Conservation (phyloP, 257 asterid genomes). For the Nicotiana paniculata region DNA sequence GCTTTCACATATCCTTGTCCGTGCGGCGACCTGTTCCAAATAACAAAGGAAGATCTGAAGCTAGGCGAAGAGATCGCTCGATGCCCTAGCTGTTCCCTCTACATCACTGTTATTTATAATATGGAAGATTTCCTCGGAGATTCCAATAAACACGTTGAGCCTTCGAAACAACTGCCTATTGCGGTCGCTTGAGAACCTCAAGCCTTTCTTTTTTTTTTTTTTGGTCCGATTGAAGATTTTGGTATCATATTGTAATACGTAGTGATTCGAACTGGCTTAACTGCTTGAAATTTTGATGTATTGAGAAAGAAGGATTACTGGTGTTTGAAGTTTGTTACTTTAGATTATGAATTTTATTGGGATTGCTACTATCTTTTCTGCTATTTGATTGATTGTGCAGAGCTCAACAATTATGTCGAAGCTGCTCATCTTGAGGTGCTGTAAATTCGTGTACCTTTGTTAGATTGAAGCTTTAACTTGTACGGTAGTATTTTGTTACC, state of each 20-base stretch:
- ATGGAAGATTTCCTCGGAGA: slow-evolving; percentile 66
- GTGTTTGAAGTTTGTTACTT: background rate
- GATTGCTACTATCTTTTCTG: background rate
- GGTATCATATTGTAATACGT: background rate
- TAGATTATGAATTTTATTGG: background rate
- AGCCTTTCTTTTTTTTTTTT: background rate
- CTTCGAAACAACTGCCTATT: slow-evolving; percentile 52
- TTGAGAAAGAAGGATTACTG: background rate
- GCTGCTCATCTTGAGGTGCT: background rate
- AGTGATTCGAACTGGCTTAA: background rate
- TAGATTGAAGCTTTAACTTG: too few relatives aligned
- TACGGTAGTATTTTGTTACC: background rate
- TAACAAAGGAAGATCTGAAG: slow-evolving; percentile 69
- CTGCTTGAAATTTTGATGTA: background rate
- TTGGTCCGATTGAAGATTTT: background rate
- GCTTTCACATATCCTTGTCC: slow-evolving; percentile 92
- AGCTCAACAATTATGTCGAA: background rate
- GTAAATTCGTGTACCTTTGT: background rate
- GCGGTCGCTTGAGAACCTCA: slow-evolving; percentile 59
- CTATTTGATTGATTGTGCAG: background rate
- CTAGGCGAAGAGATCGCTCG: slow-evolving; percentile 88
- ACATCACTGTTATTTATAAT: slow-evolving; percentile 74
- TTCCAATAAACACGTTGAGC: slow-evolving; percentile 33
- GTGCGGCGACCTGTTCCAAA: slow-evolving; percentile 90
- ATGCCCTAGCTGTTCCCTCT: slow-evolving; percentile 93